These are phyloP conservation scores for Phymatotrichopsis omnivora DNA, from an alignment of 2,329 filamentous ascomycete species.

Conservation along the genomic window DNA sequence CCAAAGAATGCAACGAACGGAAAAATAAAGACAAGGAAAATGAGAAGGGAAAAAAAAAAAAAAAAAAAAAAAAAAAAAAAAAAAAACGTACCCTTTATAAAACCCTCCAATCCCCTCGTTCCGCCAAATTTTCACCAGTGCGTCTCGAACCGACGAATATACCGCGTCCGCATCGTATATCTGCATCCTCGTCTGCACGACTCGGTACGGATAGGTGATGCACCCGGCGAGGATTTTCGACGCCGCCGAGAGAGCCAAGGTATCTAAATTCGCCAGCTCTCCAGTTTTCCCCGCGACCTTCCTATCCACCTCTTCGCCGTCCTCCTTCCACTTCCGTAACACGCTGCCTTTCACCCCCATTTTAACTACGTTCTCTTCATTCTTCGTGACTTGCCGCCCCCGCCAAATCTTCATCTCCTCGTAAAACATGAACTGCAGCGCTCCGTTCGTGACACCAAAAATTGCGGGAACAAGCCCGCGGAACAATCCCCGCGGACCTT, in stretches of 20 bases:
- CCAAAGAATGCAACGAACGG: slow-evolving; percentile 5
- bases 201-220: slow-evolving; percentile 89
- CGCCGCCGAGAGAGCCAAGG: slow-evolving; percentile 65
- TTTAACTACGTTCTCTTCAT: no score
- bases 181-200: slow-evolving; percentile 78
- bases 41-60: slow-evolving; percentile 10
- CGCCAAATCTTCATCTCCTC: slow-evolving; percentile 53
- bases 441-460: slow-evolving; percentile 81
- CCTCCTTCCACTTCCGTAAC: no score
- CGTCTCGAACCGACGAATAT: slow-evolving; percentile 65
- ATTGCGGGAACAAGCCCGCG: slow-evolving; percentile 73
- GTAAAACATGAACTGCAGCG: slow-evolving; percentile 93
- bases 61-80: slow-evolving; percentile 15
- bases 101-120: slow-evolving; percentile 76
- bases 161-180: slow-evolving; percentile 69
- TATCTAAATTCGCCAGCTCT: slow-evolving; percentile 60
- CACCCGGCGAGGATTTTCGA: slow-evolving; percentile 85
- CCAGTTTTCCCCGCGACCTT: slow-evolving; percentile 31
- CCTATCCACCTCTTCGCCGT: slow-evolving; percentile 12
- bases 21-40: slow-evolving; percentile 17
- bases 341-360: no score
- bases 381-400: slow-evolving; percentile 1
- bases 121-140: slow-evolving; percentile 60
- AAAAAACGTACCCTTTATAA: slow-evolving; percentile 58
- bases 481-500: slow-evolving; percentile 76